Base-by-base conservation (phyloP, 139 green algal species). In the Trebouxia sp. region DNA sequence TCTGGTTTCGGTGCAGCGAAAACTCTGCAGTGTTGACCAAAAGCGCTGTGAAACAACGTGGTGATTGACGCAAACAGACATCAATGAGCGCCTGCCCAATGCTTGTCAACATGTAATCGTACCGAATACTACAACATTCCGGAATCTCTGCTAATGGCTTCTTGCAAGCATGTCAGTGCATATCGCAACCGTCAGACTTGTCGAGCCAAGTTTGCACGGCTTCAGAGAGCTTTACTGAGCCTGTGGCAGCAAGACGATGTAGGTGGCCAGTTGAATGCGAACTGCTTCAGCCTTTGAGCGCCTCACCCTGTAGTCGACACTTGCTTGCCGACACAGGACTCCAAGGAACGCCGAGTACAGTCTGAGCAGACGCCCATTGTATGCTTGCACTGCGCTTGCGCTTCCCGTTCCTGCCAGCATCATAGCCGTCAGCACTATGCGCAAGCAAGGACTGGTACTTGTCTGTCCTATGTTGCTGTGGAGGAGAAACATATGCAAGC, bases 301-400 rank as follows among this genome's bases (percentile, higher is more conserved):
- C 51, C 55, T 1, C 6, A 28, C 7, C 22, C 30, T 8, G 30
- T 9, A 6, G 17, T 66, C 26, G 6, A 17, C n/a, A 66, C 17
- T 28, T 22, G 7, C 26, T 35, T 72, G 32, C 5, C 32, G 62
- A 11, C 28, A 35, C 62, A 72, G 62, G 26, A 24, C 4, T 14
- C 43, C 32, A 17, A 72, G 28, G 62, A 43, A 26, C 62, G 62
- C 32, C 37, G 42, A 14, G 43, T 22, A 22, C 62, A 72, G 35
- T 28, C 62, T 42, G 62, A 72, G 12, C 35, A 45, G 37, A 72
- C 62, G 11, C 62, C 87, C 79, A 45, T 92, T 79, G 65, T 88
- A 88, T 56, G 81, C 82, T 78, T 92, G 82, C 82, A 84, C 24
- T 79, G 50, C 24, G 83, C 83, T 17, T 50, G 22, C 22, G 24